Evolutionary conservation across 129 eudicot species (phyloP).

Genomic region (Sambucus nigra): DNA sequence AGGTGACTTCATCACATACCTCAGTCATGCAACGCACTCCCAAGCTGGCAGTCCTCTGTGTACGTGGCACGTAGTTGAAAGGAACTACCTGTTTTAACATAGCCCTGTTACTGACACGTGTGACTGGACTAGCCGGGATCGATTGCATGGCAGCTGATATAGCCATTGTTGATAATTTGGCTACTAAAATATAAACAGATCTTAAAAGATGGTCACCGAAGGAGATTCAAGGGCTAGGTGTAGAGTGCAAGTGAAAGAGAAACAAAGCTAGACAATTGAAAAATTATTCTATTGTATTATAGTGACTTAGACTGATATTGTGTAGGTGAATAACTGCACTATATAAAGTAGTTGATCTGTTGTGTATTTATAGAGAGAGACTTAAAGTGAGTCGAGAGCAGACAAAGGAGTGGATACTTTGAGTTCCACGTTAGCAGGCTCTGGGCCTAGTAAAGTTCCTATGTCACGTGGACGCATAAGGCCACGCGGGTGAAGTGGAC

Average conservation of each 20-base stretch:
- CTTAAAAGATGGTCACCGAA: background rate
- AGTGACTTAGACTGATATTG: background rate
- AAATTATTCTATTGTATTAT: background rate
- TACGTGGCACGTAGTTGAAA: background rate
- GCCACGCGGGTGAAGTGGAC: background rate
- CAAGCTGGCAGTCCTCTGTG: constrained; percentile 12
- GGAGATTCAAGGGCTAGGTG: background rate
- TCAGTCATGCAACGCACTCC: constrained; percentile 32
- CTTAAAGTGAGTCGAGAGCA: no score
- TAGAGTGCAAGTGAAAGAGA: no score
- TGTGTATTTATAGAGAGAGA: constrained; percentile 19
- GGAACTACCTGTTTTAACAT: background rate
- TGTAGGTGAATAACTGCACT: background rate
- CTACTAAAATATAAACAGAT: no score
- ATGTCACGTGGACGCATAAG: background rate
- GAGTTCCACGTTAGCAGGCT: constrained; percentile 41
- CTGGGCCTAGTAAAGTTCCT: constrained; percentile 24
- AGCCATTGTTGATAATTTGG: constrained; percentile 9
- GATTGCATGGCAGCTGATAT: constrained; percentile 28
- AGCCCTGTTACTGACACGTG: background rate
- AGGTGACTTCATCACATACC: constrained; percentile 1
- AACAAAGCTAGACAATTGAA: background rate
- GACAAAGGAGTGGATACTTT: constrained; percentile 40
- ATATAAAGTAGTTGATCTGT: background rate
- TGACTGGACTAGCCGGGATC: constrained; percentile 4